These are phyloP conservation scores for Sclerotinia trifoliorum DNA, from an alignment of 2,329 filamentous ascomycete genomes.

Conservation along the genomic window DNA sequence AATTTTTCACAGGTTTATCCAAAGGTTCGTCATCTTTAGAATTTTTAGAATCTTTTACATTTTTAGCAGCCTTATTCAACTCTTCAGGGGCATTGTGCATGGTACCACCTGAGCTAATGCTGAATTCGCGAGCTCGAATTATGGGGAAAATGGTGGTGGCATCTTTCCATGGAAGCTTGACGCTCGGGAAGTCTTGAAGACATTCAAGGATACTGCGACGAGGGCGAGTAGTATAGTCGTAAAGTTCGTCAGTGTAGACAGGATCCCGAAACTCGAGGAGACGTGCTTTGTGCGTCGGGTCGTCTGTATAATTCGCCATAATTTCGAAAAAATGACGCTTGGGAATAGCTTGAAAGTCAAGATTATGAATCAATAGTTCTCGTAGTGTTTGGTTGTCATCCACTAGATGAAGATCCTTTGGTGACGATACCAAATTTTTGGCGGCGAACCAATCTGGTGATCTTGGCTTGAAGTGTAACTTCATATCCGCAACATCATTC, in stretches of 20 bases:
- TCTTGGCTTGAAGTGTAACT: constrained; percentile 54
- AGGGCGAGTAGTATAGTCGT: constrained; percentile 90
- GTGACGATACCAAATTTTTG: constrained; percentile 37
- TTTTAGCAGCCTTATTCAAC: not conserved
- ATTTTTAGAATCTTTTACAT: not conserved
- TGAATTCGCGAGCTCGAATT: constrained; percentile 89
- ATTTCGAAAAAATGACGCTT: constrained; percentile 80
- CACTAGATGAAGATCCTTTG: constrained; percentile 38
- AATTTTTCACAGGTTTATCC: constrained; percentile 19
- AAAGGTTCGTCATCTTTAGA: not conserved
- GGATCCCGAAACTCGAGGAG: constrained; percentile 80
- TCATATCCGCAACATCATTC: constrained; percentile 67
- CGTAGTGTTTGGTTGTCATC: constrained; percentile 55
- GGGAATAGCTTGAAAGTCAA: constrained; percentile 89
- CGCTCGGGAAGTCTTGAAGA: constrained; percentile 81
- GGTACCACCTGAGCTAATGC: constrained; percentile 74
- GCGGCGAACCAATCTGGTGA: constrained; percentile 33
- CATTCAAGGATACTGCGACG: constrained; percentile 90
- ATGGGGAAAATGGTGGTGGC: constrained; percentile 72
- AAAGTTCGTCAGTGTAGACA: constrained; percentile 83
- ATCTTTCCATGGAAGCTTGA: constrained; percentile 75
- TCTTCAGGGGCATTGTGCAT: constrained; percentile 26
- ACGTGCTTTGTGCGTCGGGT: constrained; percentile 73
- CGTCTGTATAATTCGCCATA: constrained; percentile 71
- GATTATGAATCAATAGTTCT: constrained; percentile 72